Conservation (phyloP, 495 filamentous ascomycete genomes). For the Melanomma pulvis-pyrius region DNA sequence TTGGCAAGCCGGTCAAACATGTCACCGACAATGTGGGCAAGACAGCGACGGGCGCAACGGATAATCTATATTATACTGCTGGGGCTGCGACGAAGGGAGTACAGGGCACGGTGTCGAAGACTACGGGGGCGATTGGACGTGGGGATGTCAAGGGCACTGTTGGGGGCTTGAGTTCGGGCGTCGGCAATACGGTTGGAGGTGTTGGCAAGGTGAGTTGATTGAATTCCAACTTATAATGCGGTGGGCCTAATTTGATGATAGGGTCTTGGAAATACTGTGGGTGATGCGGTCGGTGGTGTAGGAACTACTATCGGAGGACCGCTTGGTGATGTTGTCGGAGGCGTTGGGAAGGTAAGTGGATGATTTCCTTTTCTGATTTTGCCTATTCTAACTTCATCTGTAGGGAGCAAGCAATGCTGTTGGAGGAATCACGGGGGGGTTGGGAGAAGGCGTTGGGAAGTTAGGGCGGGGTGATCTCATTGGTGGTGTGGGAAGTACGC, state of each 20-base stretch:
- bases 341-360: conserved; percentile 12
- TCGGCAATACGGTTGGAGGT: conserved; percentile 35
- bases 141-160: conserved; percentile 34
- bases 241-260: conserved; percentile 9
- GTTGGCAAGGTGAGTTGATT: conserved; percentile 28
- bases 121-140: conserved; percentile 33
- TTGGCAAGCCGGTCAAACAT: conserved; percentile 38
- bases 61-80: conserved; percentile 33
- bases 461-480: conserved; percentile 25
- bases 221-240: neutral
- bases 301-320: conserved; percentile 32
- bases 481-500: conserved; percentile 22
- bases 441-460: conserved; percentile 34
- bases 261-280: conserved; percentile 31
- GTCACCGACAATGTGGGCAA: conserved; percentile 34
- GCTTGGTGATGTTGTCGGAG: conserved; percentile 33
- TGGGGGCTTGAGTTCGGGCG: conserved; percentile 19
- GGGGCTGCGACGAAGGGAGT: conserved; percentile 36
- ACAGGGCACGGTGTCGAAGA: conserved; percentile 34
- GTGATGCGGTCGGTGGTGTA: conserved; percentile 26
- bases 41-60: conserved; percentile 30
- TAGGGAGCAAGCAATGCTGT: conserved; percentile 27
- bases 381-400: neutral
- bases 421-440: conserved; percentile 23
- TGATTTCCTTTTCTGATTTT: neutral